Evolutionary conservation across 768 basidiomycete genomes (phyloP), one percentile per base, ranked within the genome.

Genomic region (Auricularia sp.): DNA sequence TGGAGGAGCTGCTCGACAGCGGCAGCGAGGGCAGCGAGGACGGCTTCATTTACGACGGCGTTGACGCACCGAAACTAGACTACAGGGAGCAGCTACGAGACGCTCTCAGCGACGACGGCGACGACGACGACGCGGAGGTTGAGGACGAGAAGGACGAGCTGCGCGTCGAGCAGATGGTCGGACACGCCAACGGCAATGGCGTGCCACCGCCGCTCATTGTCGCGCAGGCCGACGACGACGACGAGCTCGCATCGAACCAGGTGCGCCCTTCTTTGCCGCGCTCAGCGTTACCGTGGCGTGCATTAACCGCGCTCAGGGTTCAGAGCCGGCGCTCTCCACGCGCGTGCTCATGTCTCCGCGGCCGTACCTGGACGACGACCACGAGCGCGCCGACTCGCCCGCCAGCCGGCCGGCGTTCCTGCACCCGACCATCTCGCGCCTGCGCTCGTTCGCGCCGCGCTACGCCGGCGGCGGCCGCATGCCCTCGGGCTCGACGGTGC

Each of bases 391-490:
- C 62, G 3, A 71, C 70, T 12, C 74, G 77, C 34, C 73, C 77
- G 18, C 80, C 76, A 10, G 75, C 82, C 3, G 80, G 81, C 44
- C 81, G 72, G 14, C 85, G 12, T 90, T 87, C 72, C 72, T 90
- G 21, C 86, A 88, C 68, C 87, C 88, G 3, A 82, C 79, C n/a
- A 82, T 90, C 5, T 93, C 90, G 35, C 83, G 90, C n/a, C 81
- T 91, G 51, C 88, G 90, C 53, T 90, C 91, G 12, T 80, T 80
- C 69, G 79, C 81, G 5, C 84, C 85, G 12, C 80, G 79, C 33
- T 73, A 78, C 3, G 73, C 77, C 35, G 64, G 51, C 61, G 3
- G 61, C 58, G 16, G 67, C 34, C 78, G 80, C 33, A 69, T 72
- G 14, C 70, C 77, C 18, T 79, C 82, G 16, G 78, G 75, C 53